Base-by-base conservation (phyloP, 2,329 filamentous ascomycete genomes). In the Hypoxylon sp. region DNA sequence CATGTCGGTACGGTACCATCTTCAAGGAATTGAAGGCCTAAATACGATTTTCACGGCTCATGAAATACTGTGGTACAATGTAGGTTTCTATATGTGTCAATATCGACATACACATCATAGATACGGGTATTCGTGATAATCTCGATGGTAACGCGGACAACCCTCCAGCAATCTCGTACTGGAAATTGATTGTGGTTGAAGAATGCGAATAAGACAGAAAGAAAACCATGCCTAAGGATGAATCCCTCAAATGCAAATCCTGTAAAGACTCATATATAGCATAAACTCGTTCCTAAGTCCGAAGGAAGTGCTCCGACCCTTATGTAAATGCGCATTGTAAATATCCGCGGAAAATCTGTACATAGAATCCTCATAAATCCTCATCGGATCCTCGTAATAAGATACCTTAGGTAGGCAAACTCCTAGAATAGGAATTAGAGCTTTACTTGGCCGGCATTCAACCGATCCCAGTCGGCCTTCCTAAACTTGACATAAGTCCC, bases 371-470 rank as follows among this genome's bases (percentile, higher is more conserved):
- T 42, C 17, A 37, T 29, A 37, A 48, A 27, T 37, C 54, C 42
- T 57, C 27, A 8, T 1, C 8, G 32, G 15, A 24, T 37, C 42
- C 19, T n/a, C 10, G 24, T 27, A 27, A 27, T 27, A 27, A 27
- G 24, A 27, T 48, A 17, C 13, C 15, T 6, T 27, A 27, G n/a
- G n/a, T 56, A 50, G 56, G 24, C 24, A 27, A 27, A 50, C 35
- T 32, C 37, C 42, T 5, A 31, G 19, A 2, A 35, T 6, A 47
- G 50, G 54, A 24, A 55, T 57, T 37, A 95, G 69, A 97, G 80
- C 82, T 90, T 95, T 19, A 93, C 91, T 67, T 85, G 84, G 0
- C 93, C 93, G 0, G 81, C 88, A 39, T 86, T 86, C 70, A 97
- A 77, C 62, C 82, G 83, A 39, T 86, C 82, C 93, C 93, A 97